Conservation (phyloP, 805 yeast genomes). For the Suhomyces xylopsoci region DNA sequence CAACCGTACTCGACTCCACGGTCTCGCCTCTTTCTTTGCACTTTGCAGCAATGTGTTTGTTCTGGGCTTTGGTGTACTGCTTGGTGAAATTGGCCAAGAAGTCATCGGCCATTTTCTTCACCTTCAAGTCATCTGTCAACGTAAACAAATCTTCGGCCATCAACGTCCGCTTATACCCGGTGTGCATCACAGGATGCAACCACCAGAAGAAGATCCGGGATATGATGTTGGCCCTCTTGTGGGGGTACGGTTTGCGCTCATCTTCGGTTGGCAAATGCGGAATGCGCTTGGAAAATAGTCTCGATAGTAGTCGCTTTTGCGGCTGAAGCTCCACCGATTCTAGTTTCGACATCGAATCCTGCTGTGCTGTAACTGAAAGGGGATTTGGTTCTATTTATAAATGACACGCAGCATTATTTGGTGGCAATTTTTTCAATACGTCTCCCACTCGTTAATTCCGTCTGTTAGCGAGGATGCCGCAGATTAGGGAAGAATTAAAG, state of each 20-base stretch:
- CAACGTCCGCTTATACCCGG: constrained; percentile 72
- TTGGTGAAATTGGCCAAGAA: constrained; percentile 19
- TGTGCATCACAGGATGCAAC: constrained; percentile 58
- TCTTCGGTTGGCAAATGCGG: constrained; percentile 51
- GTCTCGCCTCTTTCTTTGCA: constrained; percentile 25
- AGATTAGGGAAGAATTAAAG: not conserved
- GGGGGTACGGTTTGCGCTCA: constrained; percentile 49
- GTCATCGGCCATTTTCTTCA: constrained; percentile 26
- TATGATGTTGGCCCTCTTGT: constrained; percentile 33
- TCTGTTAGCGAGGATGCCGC: not conserved
- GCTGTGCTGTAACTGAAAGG: not conserved
- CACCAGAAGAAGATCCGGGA: constrained; percentile 57
- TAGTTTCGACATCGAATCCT: not conserved
- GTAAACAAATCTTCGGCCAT: constrained; percentile 58
- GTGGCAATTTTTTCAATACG: not conserved
- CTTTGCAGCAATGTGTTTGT: constrained; percentile 21
- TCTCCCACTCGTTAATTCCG: not conserved
- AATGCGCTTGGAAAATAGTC: constrained; percentile 34
- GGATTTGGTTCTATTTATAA: not conserved
- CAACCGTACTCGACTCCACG: constrained; percentile 18
- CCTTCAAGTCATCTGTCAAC: constrained; percentile 33
- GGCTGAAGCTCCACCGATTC: constrained; percentile 9
- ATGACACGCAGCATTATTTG: not conserved
- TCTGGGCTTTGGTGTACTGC: constrained; percentile 10
- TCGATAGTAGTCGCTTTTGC: constrained; percentile 35